Evolutionary conservation across 2,329 filamentous ascomycete genomes (phyloP), one percentile per base, ranked within the genome.

Genomic region (Epichloe elymi): DNA sequence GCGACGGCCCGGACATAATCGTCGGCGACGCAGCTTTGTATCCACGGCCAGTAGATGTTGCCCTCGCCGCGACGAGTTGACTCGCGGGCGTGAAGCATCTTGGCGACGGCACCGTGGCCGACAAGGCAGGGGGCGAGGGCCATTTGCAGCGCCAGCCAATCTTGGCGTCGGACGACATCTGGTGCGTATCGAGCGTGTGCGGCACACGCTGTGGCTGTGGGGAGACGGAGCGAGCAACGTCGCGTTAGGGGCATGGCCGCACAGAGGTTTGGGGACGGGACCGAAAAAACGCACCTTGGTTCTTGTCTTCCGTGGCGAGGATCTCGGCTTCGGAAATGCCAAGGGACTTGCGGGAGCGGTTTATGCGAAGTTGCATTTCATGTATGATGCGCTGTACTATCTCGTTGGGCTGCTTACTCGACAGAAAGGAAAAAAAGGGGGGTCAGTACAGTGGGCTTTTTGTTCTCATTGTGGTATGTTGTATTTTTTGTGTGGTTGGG

Each of bases 31-130:
- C 96, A 97, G 61, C 88, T 94, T 63, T 90, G 75, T 57, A 97
- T 88, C 91, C 91, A 97, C 44, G 82, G 78, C 84, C 86, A 93
- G 70, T 95, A 97, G 17, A 70, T 74, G 63, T 91, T 94, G 0
- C 73, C 79, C 12, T 84, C 50, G 11, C 26, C 73, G 39, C 74
- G 74, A 54, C 72, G 72, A 37, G 81, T 85, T n/a, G 70, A 72
- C 46, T 75, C 69, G 54, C 86, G 82, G 14, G 72, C 72, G 58
- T 82, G 74, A 3, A 95, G 73, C 59, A 87, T 78, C 59, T 76
- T 75, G 5, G 87, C 91, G 53, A 94, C 86, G 51, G 80, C 79
- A 10, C 84, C 84, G 64, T 97, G 96, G 41, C 91, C 91, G n/a
- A 96, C 76, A 35, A 95, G 73, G 63, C 91, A 96, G 0, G 91